These are phyloP conservation scores for Trichoderma gracile DNA, from an alignment of 2,329 filamentous ascomycete genomes.

Conservation along the genomic window DNA sequence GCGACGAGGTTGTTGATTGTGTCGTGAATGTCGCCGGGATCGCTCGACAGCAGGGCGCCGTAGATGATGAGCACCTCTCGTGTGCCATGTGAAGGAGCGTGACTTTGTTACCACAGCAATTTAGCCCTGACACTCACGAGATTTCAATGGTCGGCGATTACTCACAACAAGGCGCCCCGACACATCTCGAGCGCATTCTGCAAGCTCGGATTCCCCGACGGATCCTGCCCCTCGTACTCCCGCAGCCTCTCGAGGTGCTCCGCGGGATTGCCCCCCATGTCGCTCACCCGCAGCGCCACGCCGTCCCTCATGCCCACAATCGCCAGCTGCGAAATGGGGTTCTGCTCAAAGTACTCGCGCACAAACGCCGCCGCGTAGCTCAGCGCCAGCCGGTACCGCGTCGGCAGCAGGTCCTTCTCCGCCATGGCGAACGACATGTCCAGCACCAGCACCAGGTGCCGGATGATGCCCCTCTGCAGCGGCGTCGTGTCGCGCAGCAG, in stretches of 20 bases:
- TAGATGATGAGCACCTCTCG: constrained; percentile 90
- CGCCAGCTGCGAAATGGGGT: constrained; percentile 93
- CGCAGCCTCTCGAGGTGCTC: constrained; percentile 81
- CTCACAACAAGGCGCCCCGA: constrained; percentile 81
- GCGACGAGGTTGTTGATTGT: constrained; percentile 77
- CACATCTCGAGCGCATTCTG: constrained; percentile 98
- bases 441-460: constrained; percentile 87
- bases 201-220: constrained; percentile 74
- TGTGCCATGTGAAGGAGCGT: constrained; percentile 90
- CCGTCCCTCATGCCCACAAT: constrained; percentile 94
- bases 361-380: constrained; percentile 86
- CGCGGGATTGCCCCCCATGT: constrained; percentile 87
- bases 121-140: constrained; percentile 11
- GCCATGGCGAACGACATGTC: constrained; percentile 93
- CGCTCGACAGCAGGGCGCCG: constrained; percentile 84
- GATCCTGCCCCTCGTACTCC: constrained; percentile 64
- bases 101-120: constrained; percentile 50
- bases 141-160: background rate
- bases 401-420: constrained; percentile 92
- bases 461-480: constrained; percentile 92
- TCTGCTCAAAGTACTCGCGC: constrained; percentile 95
- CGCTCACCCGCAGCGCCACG: constrained; percentile 79
- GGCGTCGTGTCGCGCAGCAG: constrained; percentile 92
- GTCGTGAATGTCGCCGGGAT: constrained; percentile 92
- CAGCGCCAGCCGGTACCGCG: constrained; percentile 77